Evolutionary conservation across 306 rosid species (phyloP).

Genomic region (Prunus mira): DNA sequence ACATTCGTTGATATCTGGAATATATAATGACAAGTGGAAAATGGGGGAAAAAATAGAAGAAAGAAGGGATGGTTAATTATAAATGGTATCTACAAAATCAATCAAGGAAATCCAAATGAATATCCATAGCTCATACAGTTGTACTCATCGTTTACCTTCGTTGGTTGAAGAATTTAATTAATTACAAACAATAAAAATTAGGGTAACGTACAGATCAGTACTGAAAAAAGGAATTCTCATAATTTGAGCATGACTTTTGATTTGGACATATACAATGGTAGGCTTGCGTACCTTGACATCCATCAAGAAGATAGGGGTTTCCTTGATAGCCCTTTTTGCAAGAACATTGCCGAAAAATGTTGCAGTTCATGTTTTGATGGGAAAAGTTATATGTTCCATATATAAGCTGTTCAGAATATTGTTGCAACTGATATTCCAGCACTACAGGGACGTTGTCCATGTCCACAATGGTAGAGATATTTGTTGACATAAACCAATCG

Average conservation of each 20-base stretch:
- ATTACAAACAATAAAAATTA: too few species aligned
- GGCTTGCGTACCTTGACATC: slow-evolving; percentile 13
- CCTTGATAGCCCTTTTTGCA: neutral
- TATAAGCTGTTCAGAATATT: neutral
- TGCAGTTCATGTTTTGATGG: too few species aligned
- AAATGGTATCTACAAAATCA: neutral
- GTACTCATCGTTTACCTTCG: too few species aligned
- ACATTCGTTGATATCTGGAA: slow-evolving; percentile 3
- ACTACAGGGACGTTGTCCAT: neutral
- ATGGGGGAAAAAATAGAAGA: too few species aligned
- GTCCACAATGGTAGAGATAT: neutral
- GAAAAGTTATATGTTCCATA: neutral
- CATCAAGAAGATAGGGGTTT: slow-evolving; percentile 6
- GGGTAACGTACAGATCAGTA: neutral
- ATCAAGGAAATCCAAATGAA: too few species aligned
- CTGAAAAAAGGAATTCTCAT: too few species aligned
- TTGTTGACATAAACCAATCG: neutral
- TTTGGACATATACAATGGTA: neutral
- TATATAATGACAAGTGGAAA: neutral
- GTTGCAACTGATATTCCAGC: neutral
- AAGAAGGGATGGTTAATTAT: too few species aligned
- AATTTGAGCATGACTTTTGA: neutral
- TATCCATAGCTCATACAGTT: too few species aligned
- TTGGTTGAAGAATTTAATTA: too few species aligned
- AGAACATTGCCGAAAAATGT: neutral